Conservation (phyloP, 1,284 basidiomycete species). For the Pseudomicrostroma phylloplanum region DNA sequence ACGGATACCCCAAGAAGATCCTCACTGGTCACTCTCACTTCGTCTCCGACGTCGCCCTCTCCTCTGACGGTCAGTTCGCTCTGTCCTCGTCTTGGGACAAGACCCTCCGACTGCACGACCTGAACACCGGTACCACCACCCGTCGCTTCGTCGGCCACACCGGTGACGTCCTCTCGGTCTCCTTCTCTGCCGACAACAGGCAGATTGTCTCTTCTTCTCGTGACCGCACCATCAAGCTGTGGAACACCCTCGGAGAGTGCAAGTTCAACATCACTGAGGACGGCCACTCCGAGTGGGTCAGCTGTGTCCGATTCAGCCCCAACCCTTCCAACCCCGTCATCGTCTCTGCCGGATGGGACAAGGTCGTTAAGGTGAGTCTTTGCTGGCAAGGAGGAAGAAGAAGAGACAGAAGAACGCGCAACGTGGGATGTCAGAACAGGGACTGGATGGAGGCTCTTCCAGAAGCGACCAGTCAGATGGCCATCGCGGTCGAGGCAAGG, state of each 20-base stretch:
- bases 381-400: constrained; percentile 16
- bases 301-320: constrained; percentile 98
- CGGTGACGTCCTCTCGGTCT: constrained; percentile 80
- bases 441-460: neutral
- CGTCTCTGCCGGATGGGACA: constrained; percentile 99
- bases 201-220: constrained; percentile 98
- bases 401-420: neutral
- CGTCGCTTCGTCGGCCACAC: constrained; percentile 93
- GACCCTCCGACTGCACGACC: constrained; percentile 93
- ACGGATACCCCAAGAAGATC: constrained; percentile 67
- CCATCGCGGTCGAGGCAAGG: no score
- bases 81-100: constrained; percentile 99
- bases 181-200: constrained; percentile 51
- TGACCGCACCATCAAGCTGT: constrained; percentile 94
- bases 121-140: constrained; percentile 50
- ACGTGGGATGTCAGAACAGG: neutral
- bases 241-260: constrained; percentile 99
- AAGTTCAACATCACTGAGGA: constrained; percentile 99
- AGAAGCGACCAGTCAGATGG: no score
- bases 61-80: constrained; percentile 95
- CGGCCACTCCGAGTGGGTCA: constrained; percentile 74
- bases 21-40: constrained; percentile 99
- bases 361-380: constrained; percentile 90
- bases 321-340: constrained; percentile 98
- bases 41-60: constrained; percentile 87